Evolutionary conservation across 1,139 yeast species (phyloP).

Genomic region (Taphrina pruni): DNA sequence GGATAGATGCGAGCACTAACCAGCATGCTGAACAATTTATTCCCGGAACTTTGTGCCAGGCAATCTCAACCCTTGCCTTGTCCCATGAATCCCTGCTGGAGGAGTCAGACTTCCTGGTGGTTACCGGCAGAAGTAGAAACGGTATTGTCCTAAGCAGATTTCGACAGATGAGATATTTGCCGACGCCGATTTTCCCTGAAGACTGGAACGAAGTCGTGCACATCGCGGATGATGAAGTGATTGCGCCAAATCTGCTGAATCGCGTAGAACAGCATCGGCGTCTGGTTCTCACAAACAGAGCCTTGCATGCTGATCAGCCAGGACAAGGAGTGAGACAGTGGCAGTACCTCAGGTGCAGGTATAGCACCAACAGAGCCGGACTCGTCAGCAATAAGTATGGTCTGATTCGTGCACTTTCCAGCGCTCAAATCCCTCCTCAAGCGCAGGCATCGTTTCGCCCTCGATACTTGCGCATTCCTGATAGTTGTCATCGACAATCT

Average conservation of each 20-base stretch:
- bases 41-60: background rate
- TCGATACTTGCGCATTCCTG: background rate
- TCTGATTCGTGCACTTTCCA: background rate
- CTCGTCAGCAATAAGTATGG: background rate
- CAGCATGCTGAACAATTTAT: background rate
- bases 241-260: background rate
- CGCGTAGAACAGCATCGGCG: background rate
- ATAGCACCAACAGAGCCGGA: background rate
- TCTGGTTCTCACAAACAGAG: background rate
- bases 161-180: slow-evolving; percentile 3
- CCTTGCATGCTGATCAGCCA: background rate
- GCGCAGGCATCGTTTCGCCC: background rate
- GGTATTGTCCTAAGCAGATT: background rate
- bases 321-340: slow-evolving; percentile 6
- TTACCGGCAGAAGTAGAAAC: background rate
- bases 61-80: background rate
- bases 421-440: background rate
- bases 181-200: background rate
- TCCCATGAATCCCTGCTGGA: background rate
- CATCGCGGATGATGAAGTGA: background rate
- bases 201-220: slow-evolving; percentile 13
- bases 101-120: background rate
- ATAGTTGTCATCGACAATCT: background rate
- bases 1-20: too few relatives aligned
- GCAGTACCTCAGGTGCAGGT: slow-evolving; percentile 4